Evolutionary conservation across 139 green algal genomes (phyloP), one percentile per base, ranked within the genome.

Genomic region (Tetratostichococcus sp.): DNA sequence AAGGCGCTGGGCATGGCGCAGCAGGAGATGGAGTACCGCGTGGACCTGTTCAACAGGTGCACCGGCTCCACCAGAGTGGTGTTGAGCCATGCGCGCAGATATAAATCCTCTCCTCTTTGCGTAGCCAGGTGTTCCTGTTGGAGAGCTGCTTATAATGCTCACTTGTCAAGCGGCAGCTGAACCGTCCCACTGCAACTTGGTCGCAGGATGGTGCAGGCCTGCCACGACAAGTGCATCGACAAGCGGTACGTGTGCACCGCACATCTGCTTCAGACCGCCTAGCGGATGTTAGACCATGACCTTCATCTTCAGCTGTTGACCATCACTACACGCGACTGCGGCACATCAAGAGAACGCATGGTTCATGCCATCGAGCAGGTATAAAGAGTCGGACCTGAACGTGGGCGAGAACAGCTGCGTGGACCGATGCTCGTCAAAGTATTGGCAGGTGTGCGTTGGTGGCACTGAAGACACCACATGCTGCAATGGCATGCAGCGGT

Each of bases 341-440:
- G n/a, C n/a, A n/a, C n/a, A n/a, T n/a, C n/a, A n/a, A n/a, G n/a
- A n/a, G n/a, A n/a, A n/a, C n/a, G n/a, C n/a, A n/a, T n/a, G n/a
- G n/a, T n/a, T n/a, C n/a, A n/a, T n/a, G n/a, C n/a, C n/a, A n/a
- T n/a, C n/a, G n/a, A n/a, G 65, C 88, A 98, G 93, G 42, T 97
- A 95, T 82, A 98, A 98, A 80, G 95, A 98, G 21, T 91, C 88
- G 2, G 86, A 94, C 2, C 80, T 98, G 1, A 98, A 91, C 78
- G 88, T 98, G 5, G 94, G 94, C 8, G 95, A 98, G 85, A 98
- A 92, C 79, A 93, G 85, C 80, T 98, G 95, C 80, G 83, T 98
- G 4, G 95, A 98, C 77, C 79, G 95, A 26, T 98, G 95, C 72
- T 84, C 89, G 28, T 83, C 90, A 17, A 98, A 98, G 80, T 98